Percentiles rank a stretch among this genome's conserved stretches.
Conservation (phyloP, 306 rosid species). For the Adenanthera pavonina region DNA sequence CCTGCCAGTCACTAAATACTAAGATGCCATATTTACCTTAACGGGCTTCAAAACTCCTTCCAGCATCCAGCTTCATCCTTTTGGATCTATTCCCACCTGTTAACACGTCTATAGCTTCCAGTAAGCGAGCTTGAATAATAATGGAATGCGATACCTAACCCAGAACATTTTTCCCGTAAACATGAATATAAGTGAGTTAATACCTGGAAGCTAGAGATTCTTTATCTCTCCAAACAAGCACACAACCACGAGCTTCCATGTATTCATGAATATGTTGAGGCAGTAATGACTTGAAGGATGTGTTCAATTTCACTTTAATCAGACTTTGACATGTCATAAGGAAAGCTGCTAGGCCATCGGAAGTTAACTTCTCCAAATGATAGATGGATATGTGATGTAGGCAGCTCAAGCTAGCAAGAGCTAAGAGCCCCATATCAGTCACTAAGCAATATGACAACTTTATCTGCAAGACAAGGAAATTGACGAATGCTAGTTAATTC, state of each 20-base stretch:
- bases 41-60: slow-evolving; percentile 32
- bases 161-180: not conserved
- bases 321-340: slow-evolving; percentile 57
- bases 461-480: slow-evolving; percentile 58
- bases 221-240: slow-evolving; percentile 67
- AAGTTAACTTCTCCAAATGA: slow-evolving; percentile 64
- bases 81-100: slow-evolving; percentile 54
- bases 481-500: slow-evolving; percentile 13
- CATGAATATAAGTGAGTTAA: not conserved
- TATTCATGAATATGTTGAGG: slow-evolving; percentile 50
- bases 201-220: slow-evolving; percentile 51
- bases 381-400: slow-evolving; percentile 60
- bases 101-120: slow-evolving; percentile 10
- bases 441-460: slow-evolving; percentile 70
- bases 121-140: slow-evolving; percentile 19
- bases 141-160: not conserved
- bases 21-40: not conserved
- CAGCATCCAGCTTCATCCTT: slow-evolving; percentile 46
- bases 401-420: slow-evolving; percentile 62
- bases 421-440: slow-evolving; percentile 68
- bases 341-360: slow-evolving; percentile 63
- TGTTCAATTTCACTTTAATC: slow-evolving; percentile 67
- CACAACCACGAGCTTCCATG: slow-evolving; percentile 70
- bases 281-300: slow-evolving; percentile 61
- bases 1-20: not conserved